Base-by-base conservation (phyloP, 495 filamentous ascomycete species). In the Neurospora tetrasperma region DNA sequence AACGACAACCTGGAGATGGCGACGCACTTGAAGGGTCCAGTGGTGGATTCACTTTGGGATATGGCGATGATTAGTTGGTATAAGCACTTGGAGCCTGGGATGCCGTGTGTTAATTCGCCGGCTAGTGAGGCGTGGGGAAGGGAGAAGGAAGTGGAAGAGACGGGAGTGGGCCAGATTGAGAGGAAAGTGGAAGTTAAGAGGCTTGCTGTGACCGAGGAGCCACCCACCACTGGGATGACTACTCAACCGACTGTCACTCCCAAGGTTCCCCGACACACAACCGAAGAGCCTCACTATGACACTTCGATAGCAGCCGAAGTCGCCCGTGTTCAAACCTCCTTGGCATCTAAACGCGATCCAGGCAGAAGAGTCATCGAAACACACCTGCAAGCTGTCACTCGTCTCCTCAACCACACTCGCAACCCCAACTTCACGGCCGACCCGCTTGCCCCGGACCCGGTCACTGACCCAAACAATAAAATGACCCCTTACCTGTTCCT, bases 1-100 rank as follows among this genome's bases (percentile, higher is more conserved):
- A 93, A 92, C 71, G 90, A 92, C 73, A 93, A 93, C 73, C 44
- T 92, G 59, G 91, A 93, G 82, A 94, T 94, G 92, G 87, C 93
- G 85, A 81, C 87, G n/a, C 90, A 92, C 42, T 75, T 94, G 14
- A 91, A 94, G 78, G 92, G 92, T 0, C 89, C 91, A 0, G 90
- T 93, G 73, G 91, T 94, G 1, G 91, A 94, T 77, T 86, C 87
- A 3, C 76, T 94, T 43, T 94, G 92, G 74, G 92, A 94, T 73
- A 88, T 88, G 71, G 89, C 89, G 5, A 79, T 94, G 43, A 83
- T 93, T 8, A 90, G 90, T 0, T 94, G 91, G 91, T 83, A 89
- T 66, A 90, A 89, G 70, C 80, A 84, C 18, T 76, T 92, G 11
- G 81, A 90, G 1, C 89, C 92, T 3, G 84, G 89, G 3, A 75